Conservation (phyloP, 768 basidiomycete species). For the Psilocybe cubensis region DNA sequence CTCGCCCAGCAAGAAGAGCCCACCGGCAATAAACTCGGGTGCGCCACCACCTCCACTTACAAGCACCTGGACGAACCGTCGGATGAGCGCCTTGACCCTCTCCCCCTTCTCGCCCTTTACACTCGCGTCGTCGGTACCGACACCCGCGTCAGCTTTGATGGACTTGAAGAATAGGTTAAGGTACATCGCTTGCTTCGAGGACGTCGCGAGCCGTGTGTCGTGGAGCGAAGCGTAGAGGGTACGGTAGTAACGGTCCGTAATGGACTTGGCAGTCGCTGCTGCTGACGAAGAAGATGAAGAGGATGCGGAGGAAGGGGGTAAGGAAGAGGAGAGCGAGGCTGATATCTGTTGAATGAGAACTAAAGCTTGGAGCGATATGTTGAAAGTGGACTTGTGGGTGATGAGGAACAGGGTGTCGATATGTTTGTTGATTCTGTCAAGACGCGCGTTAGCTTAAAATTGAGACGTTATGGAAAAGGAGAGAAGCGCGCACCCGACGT, state of each 20-base stretch:
- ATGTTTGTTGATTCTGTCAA: constrained; percentile 74
- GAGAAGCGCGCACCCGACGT: constrained; percentile 54
- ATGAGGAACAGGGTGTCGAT: constrained; percentile 94
- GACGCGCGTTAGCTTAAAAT: neutral
- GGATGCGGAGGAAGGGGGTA: constrained; percentile 39
- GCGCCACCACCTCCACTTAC: constrained; percentile 71
- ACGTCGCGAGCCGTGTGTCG: constrained; percentile 77
- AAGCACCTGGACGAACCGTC: constrained; percentile 83
- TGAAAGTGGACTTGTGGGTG: constrained; percentile 95
- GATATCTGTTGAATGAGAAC: constrained; percentile 87
- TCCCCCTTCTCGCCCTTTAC: constrained; percentile 37
- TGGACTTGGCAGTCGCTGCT: constrained; percentile 38
- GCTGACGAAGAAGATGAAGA: constrained; percentile 40
- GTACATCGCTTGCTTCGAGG: constrained; percentile 96
- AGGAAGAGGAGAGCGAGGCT: constrained; percentile 48
- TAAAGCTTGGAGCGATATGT: constrained; percentile 92
- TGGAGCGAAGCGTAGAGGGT: constrained; percentile 89
- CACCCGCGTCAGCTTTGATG: constrained; percentile 62
- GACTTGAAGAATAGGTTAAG: constrained; percentile 93
- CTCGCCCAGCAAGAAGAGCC: constrained; percentile 86
- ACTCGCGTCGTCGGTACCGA: neutral
- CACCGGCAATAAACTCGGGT: constrained; percentile 88
- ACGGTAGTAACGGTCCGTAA: constrained; percentile 74
- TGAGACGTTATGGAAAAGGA: neutral
- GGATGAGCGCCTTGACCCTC: constrained; percentile 79